These are phyloP conservation scores for Fennellomyces sp. DNA, from an alignment of 371 early-diverging fungal species.

Conservation along the genomic window DNA sequence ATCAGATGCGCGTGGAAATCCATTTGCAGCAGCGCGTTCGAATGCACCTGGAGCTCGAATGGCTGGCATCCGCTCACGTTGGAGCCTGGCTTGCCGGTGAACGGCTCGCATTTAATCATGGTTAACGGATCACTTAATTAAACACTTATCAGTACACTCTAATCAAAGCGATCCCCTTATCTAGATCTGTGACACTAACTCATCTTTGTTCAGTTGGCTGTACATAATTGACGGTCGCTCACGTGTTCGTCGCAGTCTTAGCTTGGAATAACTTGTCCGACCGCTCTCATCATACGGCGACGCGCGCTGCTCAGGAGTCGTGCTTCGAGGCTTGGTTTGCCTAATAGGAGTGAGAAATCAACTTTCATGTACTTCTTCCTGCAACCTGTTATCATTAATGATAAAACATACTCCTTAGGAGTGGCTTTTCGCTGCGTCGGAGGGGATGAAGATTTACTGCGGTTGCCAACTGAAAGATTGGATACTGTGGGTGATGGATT, in stretches of 20 bases:
- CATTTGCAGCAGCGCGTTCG: slow-evolving; percentile 81
- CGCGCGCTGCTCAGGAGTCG: slow-evolving; percentile 7
- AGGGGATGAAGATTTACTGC: neutral
- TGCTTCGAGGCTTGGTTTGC: slow-evolving; percentile 1
- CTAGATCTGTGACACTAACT: slow-evolving; percentile 25
- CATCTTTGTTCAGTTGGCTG: slow-evolving; percentile 36
- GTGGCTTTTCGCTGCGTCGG: neutral
- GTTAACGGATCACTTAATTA: slow-evolving; percentile 71
- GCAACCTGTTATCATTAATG: neutral
- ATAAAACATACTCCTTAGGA: neutral
- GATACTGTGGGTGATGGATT: neutral
- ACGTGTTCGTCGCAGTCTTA: slow-evolving; percentile 39
- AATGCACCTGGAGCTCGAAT: slow-evolving; percentile 71
- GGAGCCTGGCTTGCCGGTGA: slow-evolving; percentile 71
- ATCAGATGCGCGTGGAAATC: slow-evolving; percentile 90
- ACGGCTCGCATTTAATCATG: slow-evolving; percentile 82
- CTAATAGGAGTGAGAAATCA: neutral
- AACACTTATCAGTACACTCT: neutral
- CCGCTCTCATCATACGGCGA: slow-evolving; percentile 42
- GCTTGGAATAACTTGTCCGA: slow-evolving; percentile 46
- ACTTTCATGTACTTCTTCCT: neutral
- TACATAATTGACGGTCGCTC: slow-evolving; percentile 35
- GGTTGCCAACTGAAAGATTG: neutral
- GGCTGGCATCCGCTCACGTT: slow-evolving; percentile 74
- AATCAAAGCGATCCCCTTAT: neutral